Evolutionary conservation across 148 eudicot species (phyloP), one percentile per base, ranked within the genome.

Genomic region (Salicornia ramosissima): DNA sequence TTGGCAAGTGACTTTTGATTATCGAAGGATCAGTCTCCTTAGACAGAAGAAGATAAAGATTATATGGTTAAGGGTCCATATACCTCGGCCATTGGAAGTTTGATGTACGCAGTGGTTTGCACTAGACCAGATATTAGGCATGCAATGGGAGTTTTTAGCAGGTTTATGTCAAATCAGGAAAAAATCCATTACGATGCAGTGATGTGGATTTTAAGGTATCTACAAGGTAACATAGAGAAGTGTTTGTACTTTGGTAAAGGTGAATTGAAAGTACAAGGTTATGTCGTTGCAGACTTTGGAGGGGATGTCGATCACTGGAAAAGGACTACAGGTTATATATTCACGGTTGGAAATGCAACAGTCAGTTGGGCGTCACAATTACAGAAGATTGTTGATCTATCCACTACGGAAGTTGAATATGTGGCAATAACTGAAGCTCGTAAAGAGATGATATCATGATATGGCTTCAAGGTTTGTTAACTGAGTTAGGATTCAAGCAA

Each of bases 71-170:
- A 62, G 21, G 64, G 69, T 33, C 71, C 68, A 2, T 80, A 77
- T 58, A 63, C 83, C 51, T 58, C 63, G 26, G 65, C 43, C 1
- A 68, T 77, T 22, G 81, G 80, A 19, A 77, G 69, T 31, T 31
- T 80, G 21, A 56, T 70, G 74, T 76, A 76, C 36, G 59, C 70
- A 42, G 70, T 76, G 74, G 74, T 70, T 12, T 64, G 72, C 19
- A 77, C 68, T 4, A 57, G 75, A 33, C 74, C 67, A n/a, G 59
- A 76, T 62, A 66, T 76, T 45, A 40, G 70, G n/a, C 71, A 76
- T 39, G 73, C 46, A 50, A 59, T 68, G 53, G 57, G 69, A 29
- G 36, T 43, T 42, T 65, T 65, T 15, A 71, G 71, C 68, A 43
- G n/a, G 30, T 77, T 7, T 26, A 64, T 77, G 75, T 67, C 74